phyloP scores from a whole-genome alignment of 2,329 filamentous ascomycete species.

The Fusarium euwallaceae region DNA sequence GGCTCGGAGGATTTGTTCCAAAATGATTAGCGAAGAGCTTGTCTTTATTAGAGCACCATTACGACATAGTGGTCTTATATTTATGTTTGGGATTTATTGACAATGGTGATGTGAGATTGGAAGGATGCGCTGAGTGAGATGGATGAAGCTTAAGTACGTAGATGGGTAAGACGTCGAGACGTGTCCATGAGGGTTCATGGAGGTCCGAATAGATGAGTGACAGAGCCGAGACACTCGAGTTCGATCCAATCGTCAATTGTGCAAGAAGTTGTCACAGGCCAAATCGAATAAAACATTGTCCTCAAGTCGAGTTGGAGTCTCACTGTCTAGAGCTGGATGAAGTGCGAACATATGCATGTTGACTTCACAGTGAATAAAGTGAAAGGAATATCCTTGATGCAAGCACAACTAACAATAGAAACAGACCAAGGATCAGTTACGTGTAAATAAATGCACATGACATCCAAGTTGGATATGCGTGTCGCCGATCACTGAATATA shows the following conservation, averaged over 20 bases:
- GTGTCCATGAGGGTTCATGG: background rate
- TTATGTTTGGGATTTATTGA: background rate
- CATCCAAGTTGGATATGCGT: background rate
- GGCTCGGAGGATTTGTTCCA: background rate
- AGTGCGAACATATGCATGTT: background rate
- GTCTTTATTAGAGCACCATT: background rate
- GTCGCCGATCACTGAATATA: background rate
- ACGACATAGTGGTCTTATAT: conserved; percentile 9
- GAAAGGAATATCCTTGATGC: background rate
- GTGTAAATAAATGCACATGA: background rate
- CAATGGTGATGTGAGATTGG: background rate
- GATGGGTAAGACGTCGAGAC: background rate
- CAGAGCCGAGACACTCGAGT: background rate
- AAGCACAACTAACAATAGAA: background rate
- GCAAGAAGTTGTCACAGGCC: background rate
- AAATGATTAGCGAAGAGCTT: background rate
- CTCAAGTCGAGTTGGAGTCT: background rate
- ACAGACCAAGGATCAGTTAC: background rate
- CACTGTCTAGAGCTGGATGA: background rate
- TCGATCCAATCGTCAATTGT: no score
- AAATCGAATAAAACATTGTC: background rate
- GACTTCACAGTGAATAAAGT: background rate
- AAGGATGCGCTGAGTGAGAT: background rate
- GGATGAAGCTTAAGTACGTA: background rate
- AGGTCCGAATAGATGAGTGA: background rate